Conservation (phyloP, 2,329 filamentous ascomycete species). For the Ophiosphaerella korrae region DNA sequence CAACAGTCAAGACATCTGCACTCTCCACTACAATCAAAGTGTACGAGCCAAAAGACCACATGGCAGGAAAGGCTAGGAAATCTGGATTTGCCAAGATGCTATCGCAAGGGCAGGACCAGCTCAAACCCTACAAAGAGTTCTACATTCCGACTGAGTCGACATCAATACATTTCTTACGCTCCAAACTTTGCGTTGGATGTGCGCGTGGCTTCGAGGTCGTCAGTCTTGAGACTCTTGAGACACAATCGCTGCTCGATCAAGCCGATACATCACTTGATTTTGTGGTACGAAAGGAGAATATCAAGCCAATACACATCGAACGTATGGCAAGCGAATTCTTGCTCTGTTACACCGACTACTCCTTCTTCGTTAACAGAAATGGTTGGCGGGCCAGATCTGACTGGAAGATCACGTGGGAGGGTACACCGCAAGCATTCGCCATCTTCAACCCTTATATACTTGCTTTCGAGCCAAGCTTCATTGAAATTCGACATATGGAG, state of each 20-base stretch:
- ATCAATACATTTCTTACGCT: slow-evolving; percentile 95
- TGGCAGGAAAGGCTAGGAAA: slow-evolving; percentile 93
- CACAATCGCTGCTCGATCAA: slow-evolving; percentile 93
- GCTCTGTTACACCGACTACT: slow-evolving; percentile 97
- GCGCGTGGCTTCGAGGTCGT: slow-evolving; percentile 97
- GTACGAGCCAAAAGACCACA: slow-evolving; percentile 95
- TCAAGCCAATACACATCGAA: slow-evolving; percentile 96
- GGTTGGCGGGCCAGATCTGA: slow-evolving; percentile 95
- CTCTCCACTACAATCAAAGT: slow-evolving; percentile 97
- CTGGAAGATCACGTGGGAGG: slow-evolving; percentile 98
- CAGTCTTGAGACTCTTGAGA: slow-evolving; percentile 94
- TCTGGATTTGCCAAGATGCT: slow-evolving; percentile 97
- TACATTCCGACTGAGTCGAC: slow-evolving; percentile 99
- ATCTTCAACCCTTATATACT: slow-evolving; percentile 96
- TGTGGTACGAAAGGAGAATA: slow-evolving; percentile 89
- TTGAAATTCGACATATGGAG: slow-evolving; percentile 95
- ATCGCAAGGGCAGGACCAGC: slow-evolving; percentile 86
- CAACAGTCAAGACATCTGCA: slow-evolving; percentile 92
- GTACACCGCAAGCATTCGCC: slow-evolving; percentile 87
- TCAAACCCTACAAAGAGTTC: slow-evolving; percentile 86
- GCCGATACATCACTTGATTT: slow-evolving; percentile 98
- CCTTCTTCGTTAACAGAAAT: slow-evolving; percentile 98
- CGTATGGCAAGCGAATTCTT: slow-evolving; percentile 96
- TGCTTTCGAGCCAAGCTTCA: slow-evolving; percentile 96
- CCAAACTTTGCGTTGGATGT: slow-evolving; percentile 94